A percentile compares a stretch with the other conserved stretches of the same genome.
Evolutionary conservation across 2,329 filamentous ascomycete genomes (phyloP).

Genomic region (Pseudogymnoascus sp.): DNA sequence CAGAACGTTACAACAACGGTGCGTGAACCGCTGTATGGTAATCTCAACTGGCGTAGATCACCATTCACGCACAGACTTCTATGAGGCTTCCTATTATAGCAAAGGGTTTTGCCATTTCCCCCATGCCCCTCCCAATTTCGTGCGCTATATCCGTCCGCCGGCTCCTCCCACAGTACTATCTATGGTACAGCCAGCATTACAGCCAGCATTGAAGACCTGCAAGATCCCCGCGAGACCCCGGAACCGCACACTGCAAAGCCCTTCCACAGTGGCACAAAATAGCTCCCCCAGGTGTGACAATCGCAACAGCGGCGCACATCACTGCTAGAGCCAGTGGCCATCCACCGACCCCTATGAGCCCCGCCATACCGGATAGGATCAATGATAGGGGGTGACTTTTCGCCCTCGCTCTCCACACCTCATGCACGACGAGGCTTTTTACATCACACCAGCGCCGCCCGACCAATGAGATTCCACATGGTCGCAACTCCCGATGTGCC

Average conservation of each 20-base stretch:
- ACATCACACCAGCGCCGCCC: background rate
- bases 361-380: background rate
- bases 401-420: background rate
- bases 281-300: background rate
- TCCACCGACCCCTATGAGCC: background rate
- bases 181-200: too few relatives aligned
- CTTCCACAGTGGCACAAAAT: background rate
- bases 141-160: background rate
- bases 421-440: background rate
- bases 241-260: background rate
- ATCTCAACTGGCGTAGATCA: conserved; percentile 5
- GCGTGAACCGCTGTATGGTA: background rate
- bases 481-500: background rate
- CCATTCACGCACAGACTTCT: conserved; percentile 1
- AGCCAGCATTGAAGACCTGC: too few relatives aligned
- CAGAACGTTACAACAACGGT: background rate
- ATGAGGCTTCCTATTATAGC: background rate
- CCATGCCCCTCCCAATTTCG: conserved; percentile 5
- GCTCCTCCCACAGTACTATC: background rate
- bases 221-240: background rate
- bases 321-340: background rate
- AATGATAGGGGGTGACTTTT: background rate
- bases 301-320: background rate
- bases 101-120: background rate
- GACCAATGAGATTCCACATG: background rate